These are phyloP conservation scores for Holtermannia corniformis DNA, from an alignment of 768 basidiomycete species.

Conservation along the genomic window DNA sequence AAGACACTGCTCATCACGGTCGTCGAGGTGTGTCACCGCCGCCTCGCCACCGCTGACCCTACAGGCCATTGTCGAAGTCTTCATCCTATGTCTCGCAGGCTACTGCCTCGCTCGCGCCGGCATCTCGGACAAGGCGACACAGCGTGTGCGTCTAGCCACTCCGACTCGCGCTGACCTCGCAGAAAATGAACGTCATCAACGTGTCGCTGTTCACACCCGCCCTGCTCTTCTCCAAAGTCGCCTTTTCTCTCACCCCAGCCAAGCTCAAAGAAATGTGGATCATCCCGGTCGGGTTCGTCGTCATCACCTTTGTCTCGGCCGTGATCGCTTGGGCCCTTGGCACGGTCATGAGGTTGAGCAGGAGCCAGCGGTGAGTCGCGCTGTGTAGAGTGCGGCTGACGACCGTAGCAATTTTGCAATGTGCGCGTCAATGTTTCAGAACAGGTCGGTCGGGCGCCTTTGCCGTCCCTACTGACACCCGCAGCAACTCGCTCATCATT, in stretches of 20 bases:
- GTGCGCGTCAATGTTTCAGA: slow-evolving; percentile 41
- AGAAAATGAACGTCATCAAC: slow-evolving; percentile 47
- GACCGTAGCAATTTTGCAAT: slow-evolving; percentile 37
- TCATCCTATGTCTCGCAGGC: slow-evolving; percentile 72
- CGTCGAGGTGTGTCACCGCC: slow-evolving; percentile 47
- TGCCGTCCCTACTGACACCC: slow-evolving; percentile 44
- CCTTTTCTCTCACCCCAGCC: slow-evolving; percentile 70
- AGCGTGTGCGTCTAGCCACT: too few relatives aligned
- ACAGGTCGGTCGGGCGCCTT: slow-evolving; percentile 20
- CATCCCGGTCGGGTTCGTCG: slow-evolving; percentile 50
- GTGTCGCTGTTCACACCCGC: slow-evolving; percentile 67
- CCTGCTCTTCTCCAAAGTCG: slow-evolving; percentile 87
- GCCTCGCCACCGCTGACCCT: slow-evolving; percentile 14
- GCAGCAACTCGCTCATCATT: slow-evolving; percentile 88
- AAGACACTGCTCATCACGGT: slow-evolving; percentile 51
- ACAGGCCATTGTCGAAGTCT: slow-evolving; percentile 82
- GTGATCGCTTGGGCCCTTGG: slow-evolving; percentile 57
- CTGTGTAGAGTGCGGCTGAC: background rate
- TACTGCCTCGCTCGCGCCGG: slow-evolving; percentile 61
- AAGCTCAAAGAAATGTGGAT: slow-evolving; percentile 42
- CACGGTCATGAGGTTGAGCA: slow-evolving; percentile 55
- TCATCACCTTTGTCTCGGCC: slow-evolving; percentile 67
- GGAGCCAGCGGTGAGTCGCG: slow-evolving; percentile 59
- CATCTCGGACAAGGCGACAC: slow-evolving; percentile 78
- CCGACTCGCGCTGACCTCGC: too few relatives aligned